Evolutionary conservation across 1,284 basidiomycete genomes (phyloP).

Genomic region (Ustilago cynodontis): DNA sequence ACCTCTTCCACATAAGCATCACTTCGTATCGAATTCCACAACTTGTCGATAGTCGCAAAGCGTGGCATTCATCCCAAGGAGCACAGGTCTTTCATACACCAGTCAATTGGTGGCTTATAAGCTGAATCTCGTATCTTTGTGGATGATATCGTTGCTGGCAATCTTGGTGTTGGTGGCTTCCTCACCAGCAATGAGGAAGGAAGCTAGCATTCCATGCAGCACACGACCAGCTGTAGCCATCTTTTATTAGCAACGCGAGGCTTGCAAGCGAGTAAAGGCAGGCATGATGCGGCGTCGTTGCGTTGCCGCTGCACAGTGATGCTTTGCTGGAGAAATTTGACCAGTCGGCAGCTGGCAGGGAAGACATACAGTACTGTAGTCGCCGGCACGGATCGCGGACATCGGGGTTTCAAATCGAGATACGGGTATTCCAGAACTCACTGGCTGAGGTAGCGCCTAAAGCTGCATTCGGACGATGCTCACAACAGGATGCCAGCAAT

Average conservation of each 20-base stretch:
- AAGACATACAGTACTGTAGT: background rate
- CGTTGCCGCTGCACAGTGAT: constrained; percentile 9
- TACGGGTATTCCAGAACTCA: background rate
- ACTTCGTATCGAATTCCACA: background rate
- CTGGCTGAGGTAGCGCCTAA: background rate
- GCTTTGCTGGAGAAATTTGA: constrained; percentile 6
- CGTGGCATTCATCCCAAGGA: no score
- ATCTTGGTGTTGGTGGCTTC: no score
- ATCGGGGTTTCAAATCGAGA: background rate
- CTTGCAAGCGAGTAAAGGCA: background rate
- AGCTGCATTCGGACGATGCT: background rate
- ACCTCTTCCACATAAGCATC: background rate
- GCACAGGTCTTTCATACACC: background rate
- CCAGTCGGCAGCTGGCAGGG: no score
- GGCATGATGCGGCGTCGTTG: constrained; percentile 3
- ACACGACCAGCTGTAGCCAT: background rate
- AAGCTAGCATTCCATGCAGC: no score
- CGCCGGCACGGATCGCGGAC: background rate
- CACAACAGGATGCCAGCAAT: no score
- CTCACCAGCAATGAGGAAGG: no score
- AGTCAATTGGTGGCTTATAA: no score
- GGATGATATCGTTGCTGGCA: no score
- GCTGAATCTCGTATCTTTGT: no score
- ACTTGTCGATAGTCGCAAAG: background rate
- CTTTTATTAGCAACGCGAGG: constrained; percentile 5